Conservation (phyloP, 768 basidiomycete genomes). For the Zangia roseola region DNA sequence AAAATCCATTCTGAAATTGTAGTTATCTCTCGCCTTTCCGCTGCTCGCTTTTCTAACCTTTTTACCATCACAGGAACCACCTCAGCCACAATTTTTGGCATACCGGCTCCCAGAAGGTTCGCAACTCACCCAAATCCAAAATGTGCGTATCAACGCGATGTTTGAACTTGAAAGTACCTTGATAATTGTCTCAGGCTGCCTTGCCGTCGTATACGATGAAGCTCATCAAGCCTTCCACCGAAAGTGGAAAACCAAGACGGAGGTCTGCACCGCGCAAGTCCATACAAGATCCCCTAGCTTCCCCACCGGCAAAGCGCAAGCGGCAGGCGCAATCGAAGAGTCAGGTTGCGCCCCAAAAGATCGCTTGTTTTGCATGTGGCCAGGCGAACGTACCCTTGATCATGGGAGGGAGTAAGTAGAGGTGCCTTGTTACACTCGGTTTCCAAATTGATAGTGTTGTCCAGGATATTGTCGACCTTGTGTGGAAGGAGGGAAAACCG, state of each 20-base stretch:
- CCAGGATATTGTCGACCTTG: slow-evolving; percentile 71
- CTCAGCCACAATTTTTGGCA: slow-evolving; percentile 51
- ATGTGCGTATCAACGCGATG: slow-evolving; percentile 37
- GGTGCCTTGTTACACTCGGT: neutral
- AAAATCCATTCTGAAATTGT: slow-evolving; percentile 49
- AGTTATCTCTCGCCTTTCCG: neutral
- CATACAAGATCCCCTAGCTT: slow-evolving; percentile 19
- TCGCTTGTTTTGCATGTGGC: slow-evolving; percentile 59
- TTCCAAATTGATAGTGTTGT: neutral
- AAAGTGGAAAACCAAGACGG: slow-evolving; percentile 37
- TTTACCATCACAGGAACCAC: slow-evolving; percentile 35
- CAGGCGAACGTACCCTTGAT: slow-evolving; percentile 74
- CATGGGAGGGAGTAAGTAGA: slow-evolving; percentile 65
- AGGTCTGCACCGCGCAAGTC: slow-evolving; percentile 33
- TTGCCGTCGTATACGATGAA: slow-evolving; percentile 53
- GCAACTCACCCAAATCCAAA: slow-evolving; percentile 57
- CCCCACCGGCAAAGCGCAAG: slow-evolving; percentile 40
- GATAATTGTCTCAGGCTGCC: slow-evolving; percentile 37
- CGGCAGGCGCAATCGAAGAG: slow-evolving; percentile 36
- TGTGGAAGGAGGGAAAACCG: slow-evolving; percentile 51
- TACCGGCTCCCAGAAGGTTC: slow-evolving; percentile 56
- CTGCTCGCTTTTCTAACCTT: neutral
- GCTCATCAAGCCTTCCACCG: slow-evolving; percentile 51
- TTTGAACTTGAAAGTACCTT: neutral
- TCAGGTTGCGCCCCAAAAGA: slow-evolving; percentile 39